A percentile compares a stretch with the other conserved stretches of the same genome.
Evolutionary conservation across 139 green algal species (phyloP).

Genomic region (Nannochloris sp.): DNA sequence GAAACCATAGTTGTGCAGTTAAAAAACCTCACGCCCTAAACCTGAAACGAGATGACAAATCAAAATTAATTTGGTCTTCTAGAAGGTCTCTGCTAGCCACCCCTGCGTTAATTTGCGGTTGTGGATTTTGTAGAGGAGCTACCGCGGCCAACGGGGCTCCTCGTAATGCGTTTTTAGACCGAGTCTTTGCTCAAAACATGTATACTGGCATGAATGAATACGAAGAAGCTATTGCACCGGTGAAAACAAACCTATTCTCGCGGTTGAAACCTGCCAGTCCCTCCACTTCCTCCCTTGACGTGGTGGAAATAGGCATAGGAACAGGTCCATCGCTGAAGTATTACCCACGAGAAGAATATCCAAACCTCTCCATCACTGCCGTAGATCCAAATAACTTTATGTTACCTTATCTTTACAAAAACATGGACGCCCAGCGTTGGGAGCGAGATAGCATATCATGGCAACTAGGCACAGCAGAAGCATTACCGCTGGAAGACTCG

Average conservation of each 20-base stretch:
- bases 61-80: no score
- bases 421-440: background rate
- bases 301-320: conserved; percentile 59
- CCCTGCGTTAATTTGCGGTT: no score
- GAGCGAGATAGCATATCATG: conserved; percentile 23
- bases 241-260: conserved; percentile 34
- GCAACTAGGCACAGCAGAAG: conserved; percentile 34
- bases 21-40: no score
- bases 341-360: conserved; percentile 11
- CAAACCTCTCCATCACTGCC: conserved; percentile 28
- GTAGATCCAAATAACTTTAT: conserved; percentile 63
- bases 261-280: conserved; percentile 2
- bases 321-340: conserved; percentile 48
- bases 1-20: no score
- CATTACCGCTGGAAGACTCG: conserved; percentile 38
- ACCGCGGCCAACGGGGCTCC: no score
- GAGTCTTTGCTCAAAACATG: conserved; percentile 30
- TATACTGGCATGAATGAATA: conserved; percentile 37
- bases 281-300: background rate
- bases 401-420: conserved; percentile 28
- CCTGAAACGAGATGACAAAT: no score
- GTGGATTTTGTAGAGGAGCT: no score
- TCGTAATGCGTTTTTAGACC: conserved; percentile 15
- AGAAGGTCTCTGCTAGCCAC: no score
- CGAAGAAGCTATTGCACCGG: conserved; percentile 24